phyloP scores from a whole-genome alignment of 2,329 filamentous ascomycete genomes.

The Venturia effusa region DNA sequence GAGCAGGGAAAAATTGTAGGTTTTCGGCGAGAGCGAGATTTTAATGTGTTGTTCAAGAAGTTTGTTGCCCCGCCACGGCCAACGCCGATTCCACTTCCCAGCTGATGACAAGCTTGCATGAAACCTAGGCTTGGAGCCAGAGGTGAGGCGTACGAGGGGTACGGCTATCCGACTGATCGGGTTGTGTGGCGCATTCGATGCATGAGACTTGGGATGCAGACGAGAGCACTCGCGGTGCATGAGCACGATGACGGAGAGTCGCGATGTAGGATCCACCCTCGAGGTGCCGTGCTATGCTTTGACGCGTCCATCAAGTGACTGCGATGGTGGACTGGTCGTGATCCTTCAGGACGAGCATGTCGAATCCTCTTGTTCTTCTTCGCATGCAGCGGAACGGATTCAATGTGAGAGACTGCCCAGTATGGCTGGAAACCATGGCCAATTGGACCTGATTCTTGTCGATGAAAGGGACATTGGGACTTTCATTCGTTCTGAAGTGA shows the following conservation, averaged over 20 bases:
- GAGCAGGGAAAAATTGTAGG: background rate
- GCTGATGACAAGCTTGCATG: background rate
- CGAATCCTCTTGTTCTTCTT: background rate
- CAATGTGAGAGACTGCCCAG: background rate
- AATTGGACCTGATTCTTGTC: background rate
- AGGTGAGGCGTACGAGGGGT: too few relatives aligned
- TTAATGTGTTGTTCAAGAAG: background rate
- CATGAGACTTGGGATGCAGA: too few relatives aligned
- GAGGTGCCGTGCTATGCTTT: background rate
- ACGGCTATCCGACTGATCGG: background rate
- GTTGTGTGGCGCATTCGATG: background rate
- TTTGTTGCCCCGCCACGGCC: background rate
- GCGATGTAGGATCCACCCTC: background rate
- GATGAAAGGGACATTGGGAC: background rate
- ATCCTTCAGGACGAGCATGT: background rate
- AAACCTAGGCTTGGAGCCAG: too few relatives aligned
- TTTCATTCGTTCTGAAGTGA: background rate
- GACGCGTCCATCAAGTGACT: background rate
- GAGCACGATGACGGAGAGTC: background rate
- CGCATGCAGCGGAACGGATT: background rate
- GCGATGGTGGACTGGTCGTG: background rate
- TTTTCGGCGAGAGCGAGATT: background rate
- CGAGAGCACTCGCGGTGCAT: background rate
- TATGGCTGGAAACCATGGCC: background rate
- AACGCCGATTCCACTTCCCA: background rate